Evolutionary conservation across 2,329 filamentous ascomycete genomes (phyloP).

Genomic region (Sporothrix pseudoabietina): DNA sequence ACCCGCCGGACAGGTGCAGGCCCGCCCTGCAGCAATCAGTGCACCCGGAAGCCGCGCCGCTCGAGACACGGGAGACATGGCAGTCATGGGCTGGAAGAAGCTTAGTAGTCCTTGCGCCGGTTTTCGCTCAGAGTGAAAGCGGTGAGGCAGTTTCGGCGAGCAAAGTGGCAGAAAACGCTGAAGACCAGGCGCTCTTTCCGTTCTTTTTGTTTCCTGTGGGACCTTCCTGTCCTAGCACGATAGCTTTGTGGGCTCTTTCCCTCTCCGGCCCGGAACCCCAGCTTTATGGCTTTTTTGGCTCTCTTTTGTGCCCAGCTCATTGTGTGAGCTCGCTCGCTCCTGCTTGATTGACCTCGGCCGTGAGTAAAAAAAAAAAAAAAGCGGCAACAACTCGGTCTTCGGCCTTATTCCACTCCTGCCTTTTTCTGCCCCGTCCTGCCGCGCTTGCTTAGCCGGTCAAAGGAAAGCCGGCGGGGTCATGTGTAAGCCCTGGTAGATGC

Average conservation of each 20-base stretch:
- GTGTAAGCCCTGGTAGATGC: background rate
- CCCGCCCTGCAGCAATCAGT: background rate
- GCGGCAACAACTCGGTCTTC: slow-evolving; percentile 15
- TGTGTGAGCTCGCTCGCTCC: background rate
- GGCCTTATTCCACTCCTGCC: slow-evolving; percentile 12
- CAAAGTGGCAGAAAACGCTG: background rate
- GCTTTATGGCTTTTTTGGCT: slow-evolving; percentile 1
- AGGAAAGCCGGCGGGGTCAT: slow-evolving; percentile 4
- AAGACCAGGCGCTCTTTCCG: background rate
- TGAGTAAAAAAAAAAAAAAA: background rate
- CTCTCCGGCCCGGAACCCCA: slow-evolving; percentile 19
- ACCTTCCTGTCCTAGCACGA: background rate
- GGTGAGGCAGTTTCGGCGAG: background rate
- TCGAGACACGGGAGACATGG: background rate
- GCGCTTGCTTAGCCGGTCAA: slow-evolving; percentile 5
- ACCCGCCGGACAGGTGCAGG: background rate
- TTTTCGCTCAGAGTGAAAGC: slow-evolving; percentile 12
- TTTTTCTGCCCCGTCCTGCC: background rate
- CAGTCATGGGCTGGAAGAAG: background rate
- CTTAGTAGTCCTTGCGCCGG: background rate
- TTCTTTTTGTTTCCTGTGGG: background rate
- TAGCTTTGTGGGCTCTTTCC: slow-evolving; percentile 3
- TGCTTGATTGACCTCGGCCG: slow-evolving; percentile 19
- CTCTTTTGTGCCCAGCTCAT: background rate
- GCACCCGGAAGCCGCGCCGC: background rate